phyloP scores from a whole-genome alignment of 768 basidiomycete species.

The Cyclocybe aegerita region DNA sequence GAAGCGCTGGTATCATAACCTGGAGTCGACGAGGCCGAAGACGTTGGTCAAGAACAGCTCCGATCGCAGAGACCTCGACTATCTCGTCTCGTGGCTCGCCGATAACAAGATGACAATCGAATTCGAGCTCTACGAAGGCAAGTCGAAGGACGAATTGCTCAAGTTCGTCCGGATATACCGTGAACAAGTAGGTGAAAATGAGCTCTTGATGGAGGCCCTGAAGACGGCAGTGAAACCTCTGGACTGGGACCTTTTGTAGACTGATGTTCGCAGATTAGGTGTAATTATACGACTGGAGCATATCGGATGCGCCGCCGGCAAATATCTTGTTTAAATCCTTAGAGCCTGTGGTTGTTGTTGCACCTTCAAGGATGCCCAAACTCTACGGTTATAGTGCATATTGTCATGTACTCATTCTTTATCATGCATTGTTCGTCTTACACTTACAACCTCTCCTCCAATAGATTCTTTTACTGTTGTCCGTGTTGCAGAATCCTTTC shows the following conservation, averaged over 20 bases:
- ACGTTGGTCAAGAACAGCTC: slow-evolving; percentile 18
- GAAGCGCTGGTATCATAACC: slow-evolving; percentile 24
- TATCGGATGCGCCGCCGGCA: neutral
- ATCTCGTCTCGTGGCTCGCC: slow-evolving; percentile 21
- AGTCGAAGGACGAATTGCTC: slow-evolving; percentile 18
- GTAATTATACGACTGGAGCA: slow-evolving; percentile 5
- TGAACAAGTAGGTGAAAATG: slow-evolving; percentile 5
- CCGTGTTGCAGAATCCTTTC: too few relatives aligned
- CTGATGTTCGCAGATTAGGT: neutral
- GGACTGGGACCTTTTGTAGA: slow-evolving; percentile 24
- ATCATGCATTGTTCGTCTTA: too few relatives aligned
- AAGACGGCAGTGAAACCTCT: slow-evolving; percentile 15
- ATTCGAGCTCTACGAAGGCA: slow-evolving; percentile 22
- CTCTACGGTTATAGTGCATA: too few relatives aligned
- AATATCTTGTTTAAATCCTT: neutral
- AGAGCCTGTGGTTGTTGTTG: too few relatives aligned
- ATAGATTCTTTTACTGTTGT: too few relatives aligned
- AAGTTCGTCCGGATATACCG: slow-evolving; percentile 14
- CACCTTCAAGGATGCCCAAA: too few relatives aligned
- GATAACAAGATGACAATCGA: slow-evolving; percentile 19
- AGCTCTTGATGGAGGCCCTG: slow-evolving; percentile 16
- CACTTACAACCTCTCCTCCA: too few relatives aligned
- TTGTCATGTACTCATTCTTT: too few relatives aligned
- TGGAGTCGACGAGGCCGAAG: slow-evolving; percentile 23
- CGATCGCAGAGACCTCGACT: slow-evolving; percentile 21